Evolutionary conservation across 495 filamentous ascomycete genomes (phyloP), one percentile per base, ranked within the genome.

Genomic region (Durotheca rogersii): DNA sequence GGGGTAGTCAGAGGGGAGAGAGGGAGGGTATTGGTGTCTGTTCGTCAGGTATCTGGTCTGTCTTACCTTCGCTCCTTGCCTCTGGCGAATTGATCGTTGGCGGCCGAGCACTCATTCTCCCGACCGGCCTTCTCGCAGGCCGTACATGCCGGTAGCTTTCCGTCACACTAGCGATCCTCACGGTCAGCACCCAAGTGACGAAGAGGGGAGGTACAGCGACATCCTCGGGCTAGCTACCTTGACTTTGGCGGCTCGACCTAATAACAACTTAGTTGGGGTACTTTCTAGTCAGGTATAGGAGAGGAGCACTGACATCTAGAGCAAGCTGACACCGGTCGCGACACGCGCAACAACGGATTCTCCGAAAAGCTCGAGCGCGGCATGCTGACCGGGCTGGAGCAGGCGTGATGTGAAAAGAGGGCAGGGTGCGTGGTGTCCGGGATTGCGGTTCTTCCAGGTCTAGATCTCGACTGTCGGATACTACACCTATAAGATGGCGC

Each of bases 21-120:
- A 2, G 7, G 16, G 27, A 44, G 34, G 7, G 10, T 21, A 25
- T 5, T 12, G 7, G 16, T 11, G 15, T 20, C 7, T 42, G 21
- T 12, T n/a, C 37, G 17, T 16, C n/a, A 18, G 25, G n/a, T 10
- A 6, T 19, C 32, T 3, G 21, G 38, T 30, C 6, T 29, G 20
- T 57, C 63, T 60, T 50, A 76, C 79, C 78, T 96, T 58, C 91
- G 77, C 64, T 97, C 92, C 69, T 95, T 96, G 18, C 92, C 92
- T 47, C 87, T 81, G 10, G 91, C 90, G 67, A 96, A 95, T 67
- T 95, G 88, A 62, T 96, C 92, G 50, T 88, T 95, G 1, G 90
- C 88, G 29, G 88, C 88, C n/a, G 90, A 92, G 65, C 92, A 97
- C 52, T 89, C 87, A 54, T 76, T 80, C 32, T 83, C 81, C 43